Conservation (phyloP, 129 eudicot genomes). For the Glebionis coronaria region DNA sequence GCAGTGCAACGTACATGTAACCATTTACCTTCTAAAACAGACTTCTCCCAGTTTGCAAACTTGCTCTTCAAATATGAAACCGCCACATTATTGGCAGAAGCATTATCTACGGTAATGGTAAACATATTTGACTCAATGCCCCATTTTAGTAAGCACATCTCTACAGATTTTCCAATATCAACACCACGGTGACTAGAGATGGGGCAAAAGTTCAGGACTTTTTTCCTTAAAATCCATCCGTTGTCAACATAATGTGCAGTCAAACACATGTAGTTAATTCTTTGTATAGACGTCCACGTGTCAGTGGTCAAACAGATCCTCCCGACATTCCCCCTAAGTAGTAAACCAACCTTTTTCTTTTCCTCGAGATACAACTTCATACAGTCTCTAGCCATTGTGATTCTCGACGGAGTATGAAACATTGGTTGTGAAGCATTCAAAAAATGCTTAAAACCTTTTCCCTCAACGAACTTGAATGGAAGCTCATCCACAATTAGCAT, state of each 20-base stretch:
- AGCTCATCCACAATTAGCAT: too few species aligned
- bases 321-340: background rate
- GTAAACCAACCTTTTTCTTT: background rate
- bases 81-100: background rate
- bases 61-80: background rate
- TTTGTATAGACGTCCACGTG: background rate
- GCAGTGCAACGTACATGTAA: background rate
- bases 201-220: background rate
- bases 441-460: background rate
- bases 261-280: background rate
- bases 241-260: background rate
- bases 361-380: background rate
- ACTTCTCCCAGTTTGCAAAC: background rate
- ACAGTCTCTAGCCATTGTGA: background rate
- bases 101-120: background rate
- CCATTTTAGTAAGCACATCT: background rate
- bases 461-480: too few species aligned
- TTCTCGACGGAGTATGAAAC: background rate
- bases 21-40: slow-evolving; percentile 5
- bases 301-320: background rate
- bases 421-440: background rate
- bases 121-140: background rate
- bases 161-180: background rate
- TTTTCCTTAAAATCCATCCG: background rate
- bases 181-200: slow-evolving; percentile 4